Evolutionary conservation across 1,139 yeast genomes (phyloP), one percentile per base, ranked within the genome.

Genomic region (Pichia sp.): DNA sequence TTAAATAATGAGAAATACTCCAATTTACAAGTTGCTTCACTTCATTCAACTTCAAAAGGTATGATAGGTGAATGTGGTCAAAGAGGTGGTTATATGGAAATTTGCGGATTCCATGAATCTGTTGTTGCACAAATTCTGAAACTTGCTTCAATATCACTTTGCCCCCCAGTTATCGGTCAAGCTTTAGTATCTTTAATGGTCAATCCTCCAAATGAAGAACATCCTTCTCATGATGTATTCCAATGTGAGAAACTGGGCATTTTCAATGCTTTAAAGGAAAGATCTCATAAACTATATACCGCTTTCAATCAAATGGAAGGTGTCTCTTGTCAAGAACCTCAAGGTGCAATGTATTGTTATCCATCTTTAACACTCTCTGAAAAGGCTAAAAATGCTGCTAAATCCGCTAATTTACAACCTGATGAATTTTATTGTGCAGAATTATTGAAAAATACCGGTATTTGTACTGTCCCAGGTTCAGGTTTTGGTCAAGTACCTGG

Each of bases 31-130:
- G 72, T 93, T 48, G 97, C 94, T 2, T 89, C 97, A 2, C 69
- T 91, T 51, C 97, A 91, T 62, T 88, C 97, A 14, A 88, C 95
- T 31, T 89, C 97, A 17, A 91, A 91, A 66, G 98, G 98, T 60
- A 85, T 88, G 56, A 76, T 88, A 52, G 99, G 98, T 45, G 98
- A 91, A 66, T 91, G 98, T 71, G 98, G 98, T 44, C 98, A 91
- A 67, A 80, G 98, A 64, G 98, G 97, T 55, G 98, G 99, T 4
- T 93, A 89, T 69, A 84, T 91, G 94, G 98, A 91, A 64, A 67
- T 89, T 12, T 74, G 80, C 14, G 96, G 96, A 1, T 84, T 91
- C 63, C 67, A 73, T 21, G 69, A 69, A 4, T 89, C 82, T 37
- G 81, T 89, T 15, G 68, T 71, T 53, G 83, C 77, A 32, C 71